Evolutionary conservation across 2,329 filamentous ascomycete genomes (phyloP).

Genomic region (Fusarium newnesense): DNA sequence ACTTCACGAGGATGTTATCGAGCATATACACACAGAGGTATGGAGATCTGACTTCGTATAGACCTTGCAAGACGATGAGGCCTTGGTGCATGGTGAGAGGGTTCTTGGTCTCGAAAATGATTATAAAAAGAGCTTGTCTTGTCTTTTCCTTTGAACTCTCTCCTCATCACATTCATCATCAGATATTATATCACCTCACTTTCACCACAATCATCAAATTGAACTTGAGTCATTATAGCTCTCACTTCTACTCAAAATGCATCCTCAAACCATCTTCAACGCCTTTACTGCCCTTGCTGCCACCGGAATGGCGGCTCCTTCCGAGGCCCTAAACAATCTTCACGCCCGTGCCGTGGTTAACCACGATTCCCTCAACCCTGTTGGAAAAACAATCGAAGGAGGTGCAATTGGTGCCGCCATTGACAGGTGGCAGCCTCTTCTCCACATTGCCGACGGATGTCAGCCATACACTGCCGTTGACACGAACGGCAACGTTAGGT

Average conservation of each 20-base stretch:
- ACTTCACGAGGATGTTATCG: background rate
- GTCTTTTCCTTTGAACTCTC: background rate
- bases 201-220: background rate
- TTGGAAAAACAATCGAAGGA: slow-evolving; percentile 40
- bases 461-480: slow-evolving; percentile 72
- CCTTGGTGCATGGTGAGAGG: background rate
- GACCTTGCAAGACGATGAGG: background rate
- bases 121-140: background rate
- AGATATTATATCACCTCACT: background rate
- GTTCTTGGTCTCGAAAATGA: background rate
- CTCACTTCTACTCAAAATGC: background rate
- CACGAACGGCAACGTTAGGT: slow-evolving; percentile 65
- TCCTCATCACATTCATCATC: background rate
- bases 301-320: slow-evolving; percentile 5
- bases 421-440: slow-evolving; percentile 46
- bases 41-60: background rate
- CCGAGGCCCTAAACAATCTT: background rate
- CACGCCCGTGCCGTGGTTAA: slow-evolving; percentile 32
- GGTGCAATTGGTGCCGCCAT: slow-evolving; percentile 42
- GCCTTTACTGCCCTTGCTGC: background rate
- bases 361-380: slow-evolving; percentile 43
- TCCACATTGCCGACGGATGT: slow-evolving; percentile 65
- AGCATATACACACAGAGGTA: background rate
- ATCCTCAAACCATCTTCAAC: background rate
- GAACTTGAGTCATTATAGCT: no score